Evolutionary conservation across 176 grass and related monocot species (phyloP).

Genomic region (Lolium rigidum): DNA sequence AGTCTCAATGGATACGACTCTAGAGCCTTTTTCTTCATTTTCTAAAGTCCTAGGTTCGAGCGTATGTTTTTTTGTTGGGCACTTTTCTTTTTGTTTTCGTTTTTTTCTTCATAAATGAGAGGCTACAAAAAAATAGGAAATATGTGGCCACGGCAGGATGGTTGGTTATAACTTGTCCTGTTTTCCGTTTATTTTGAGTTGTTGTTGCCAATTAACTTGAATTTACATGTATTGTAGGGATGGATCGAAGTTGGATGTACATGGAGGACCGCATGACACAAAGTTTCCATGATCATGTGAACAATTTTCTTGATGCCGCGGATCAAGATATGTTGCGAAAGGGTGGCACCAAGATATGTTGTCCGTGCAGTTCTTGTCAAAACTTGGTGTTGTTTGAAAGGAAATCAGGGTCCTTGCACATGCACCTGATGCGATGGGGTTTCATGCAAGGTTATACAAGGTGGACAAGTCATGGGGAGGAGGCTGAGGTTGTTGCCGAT

Average conservation of each 20-base stretch:
- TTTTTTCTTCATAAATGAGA: neutral
- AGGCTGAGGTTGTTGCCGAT: neutral
- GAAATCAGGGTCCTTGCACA: neutral
- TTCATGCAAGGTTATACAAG: constrained; percentile 1
- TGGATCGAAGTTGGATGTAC: neutral
- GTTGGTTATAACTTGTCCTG: neutral
- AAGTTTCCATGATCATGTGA: neutral
- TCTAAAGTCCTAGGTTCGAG: neutral
- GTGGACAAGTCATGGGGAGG: constrained; percentile 3
- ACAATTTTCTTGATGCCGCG: neutral
- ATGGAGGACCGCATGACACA: too few relatives aligned
- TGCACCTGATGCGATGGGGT: neutral
- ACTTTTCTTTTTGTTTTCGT: neutral
- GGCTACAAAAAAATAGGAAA: too few relatives aligned
- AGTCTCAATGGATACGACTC: neutral
- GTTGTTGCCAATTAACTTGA: neutral
- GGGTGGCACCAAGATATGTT: neutral
- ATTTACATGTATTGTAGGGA: neutral
- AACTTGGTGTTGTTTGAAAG: neutral
- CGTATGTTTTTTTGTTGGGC: too few relatives aligned
- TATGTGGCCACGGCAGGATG: too few relatives aligned
- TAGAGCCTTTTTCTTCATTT: neutral
- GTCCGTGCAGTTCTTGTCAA: neutral
- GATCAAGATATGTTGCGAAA: neutral
- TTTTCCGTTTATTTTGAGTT: neutral